Percentiles rank a stretch among this genome's conserved stretches.
phyloP scores from a whole-genome alignment of 1,284 basidiomycete genomes.

The Pascua sp. region DNA sequence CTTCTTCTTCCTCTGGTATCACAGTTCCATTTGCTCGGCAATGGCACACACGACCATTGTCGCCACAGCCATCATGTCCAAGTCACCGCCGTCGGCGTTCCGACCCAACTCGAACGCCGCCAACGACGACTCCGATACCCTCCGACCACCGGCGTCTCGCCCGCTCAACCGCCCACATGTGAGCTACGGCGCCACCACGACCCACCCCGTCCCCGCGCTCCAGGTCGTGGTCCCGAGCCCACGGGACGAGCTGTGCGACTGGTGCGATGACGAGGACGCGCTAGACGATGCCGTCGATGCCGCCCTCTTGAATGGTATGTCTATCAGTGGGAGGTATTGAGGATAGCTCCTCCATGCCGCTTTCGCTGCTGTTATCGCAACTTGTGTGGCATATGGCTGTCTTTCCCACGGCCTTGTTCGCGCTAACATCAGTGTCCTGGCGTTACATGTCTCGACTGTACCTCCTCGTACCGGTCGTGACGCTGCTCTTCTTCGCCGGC shows the following conservation, averaged over 20 bases:
- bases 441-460: slow-evolving; percentile 41
- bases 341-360: neutral
- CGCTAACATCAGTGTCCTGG: slow-evolving; percentile 35
- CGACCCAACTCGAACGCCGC: no score
- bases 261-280: slow-evolving; percentile 1
- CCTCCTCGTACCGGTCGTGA: slow-evolving; percentile 41
- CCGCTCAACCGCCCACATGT: neutral
- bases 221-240: neutral
- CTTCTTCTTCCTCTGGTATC: no score
- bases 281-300: slow-evolving; percentile 2
- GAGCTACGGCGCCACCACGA: neutral
- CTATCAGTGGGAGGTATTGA: neutral
- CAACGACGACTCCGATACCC: no score
- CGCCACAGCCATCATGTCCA: no score
- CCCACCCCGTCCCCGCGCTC: neutral
- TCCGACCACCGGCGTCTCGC: no score
- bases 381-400: no score
- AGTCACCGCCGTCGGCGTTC: no score
- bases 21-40: no score
- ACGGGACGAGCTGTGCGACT: neutral
- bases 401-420: neutral
- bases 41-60: no score
- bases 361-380: no score
- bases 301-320: slow-evolving; percentile 1
- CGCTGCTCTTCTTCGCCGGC: slow-evolving; percentile 31